These are phyloP conservation scores for Xylariales sp. DNA, from an alignment of 2,329 filamentous ascomycete genomes.

Conservation along the genomic window DNA sequence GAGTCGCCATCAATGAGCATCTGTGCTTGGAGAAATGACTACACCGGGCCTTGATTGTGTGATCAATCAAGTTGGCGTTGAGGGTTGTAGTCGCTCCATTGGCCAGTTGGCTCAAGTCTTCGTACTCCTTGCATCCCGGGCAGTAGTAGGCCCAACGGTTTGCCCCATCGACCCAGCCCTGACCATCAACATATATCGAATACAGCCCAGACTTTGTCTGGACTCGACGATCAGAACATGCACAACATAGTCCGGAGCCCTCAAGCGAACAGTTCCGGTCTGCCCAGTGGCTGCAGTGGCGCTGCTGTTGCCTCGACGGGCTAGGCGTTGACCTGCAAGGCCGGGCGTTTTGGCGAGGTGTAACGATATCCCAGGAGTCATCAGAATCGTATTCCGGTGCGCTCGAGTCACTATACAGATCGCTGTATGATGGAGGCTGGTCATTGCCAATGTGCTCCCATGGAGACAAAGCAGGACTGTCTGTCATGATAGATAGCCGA, in stretches of 20 bases:
- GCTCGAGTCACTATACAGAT: neutral
- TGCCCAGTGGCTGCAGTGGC: neutral
- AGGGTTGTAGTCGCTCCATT: neutral
- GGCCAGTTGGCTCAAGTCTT: neutral
- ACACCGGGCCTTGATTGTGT: neutral
- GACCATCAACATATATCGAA: constrained; percentile 13
- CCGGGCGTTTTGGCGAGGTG: neutral
- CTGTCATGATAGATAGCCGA: neutral
- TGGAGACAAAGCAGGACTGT: neutral
- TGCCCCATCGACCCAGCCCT: constrained; percentile 13
- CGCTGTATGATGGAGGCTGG: neutral
- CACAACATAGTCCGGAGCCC: constrained; percentile 9
- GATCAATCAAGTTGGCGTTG: neutral
- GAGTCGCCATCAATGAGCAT: constrained; percentile 1
- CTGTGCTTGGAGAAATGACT: neutral
- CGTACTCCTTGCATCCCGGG: constrained; percentile 8
- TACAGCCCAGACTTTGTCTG: constrained; percentile 12
- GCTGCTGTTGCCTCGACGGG: too few species aligned
- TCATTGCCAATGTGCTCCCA: constrained; percentile 2
- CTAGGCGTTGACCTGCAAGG: neutral
- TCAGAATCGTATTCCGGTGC: neutral
- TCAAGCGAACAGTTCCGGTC: neutral
- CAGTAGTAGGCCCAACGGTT: constrained; percentile 16
- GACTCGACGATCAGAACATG: constrained; percentile 13
- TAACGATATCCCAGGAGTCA: neutral